Evolutionary conservation across 345 rosid species (phyloP), one percentile per base, ranked within the genome.

Genomic region (Noccaea bulbosa): DNA sequence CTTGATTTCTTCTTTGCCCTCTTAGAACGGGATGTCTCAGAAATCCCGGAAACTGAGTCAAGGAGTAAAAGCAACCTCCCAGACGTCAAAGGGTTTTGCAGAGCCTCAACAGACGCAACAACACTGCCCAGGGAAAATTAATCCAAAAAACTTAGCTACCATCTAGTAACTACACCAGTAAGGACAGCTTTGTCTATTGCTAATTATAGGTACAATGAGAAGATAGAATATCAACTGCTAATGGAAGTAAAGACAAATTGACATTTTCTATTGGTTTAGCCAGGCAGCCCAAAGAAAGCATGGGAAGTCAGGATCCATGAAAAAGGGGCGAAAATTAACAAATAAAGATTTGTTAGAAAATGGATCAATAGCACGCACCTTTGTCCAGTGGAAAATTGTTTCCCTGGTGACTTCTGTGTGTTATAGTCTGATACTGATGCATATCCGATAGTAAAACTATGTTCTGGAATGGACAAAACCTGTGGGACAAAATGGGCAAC

Each of bases 61-160:
- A 94, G 88, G 70, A 89, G 91, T 78, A 91, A 78, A 78, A 89
- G 94, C 83, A 93, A 79, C 81, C 96, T 91, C 77, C 93, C 91
- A 14, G 83, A 72, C 27, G 86, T 82, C 56, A 77, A 78, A 59
- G 88, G 78, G 66, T 82, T 78, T 73, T 88, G 93, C 79, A 88
- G 83, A 61, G 83, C 85, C 85, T 81, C 78, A 69, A 91, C 87
- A 57, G 88, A 85, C 24, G 90, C 96, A 78, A 59, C 69, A 12
- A 91, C 90, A 78, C 99, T 94, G 87, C 71, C 72, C 30, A 53
- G 65, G 67, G 46, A 68, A 75, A 74, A 57, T 73, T 16, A 40
- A 30, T 32, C 22, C 22, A 37, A 38, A 10, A 59, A 6, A 47
- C 10, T 68, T 53, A 69, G 58, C 50, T 53, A 37, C 54, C 41